Evolutionary conservation across 345 rosid genomes (phyloP), one percentile per base, ranked within the genome.

Genomic region (Mallotus nudiflorus): DNA sequence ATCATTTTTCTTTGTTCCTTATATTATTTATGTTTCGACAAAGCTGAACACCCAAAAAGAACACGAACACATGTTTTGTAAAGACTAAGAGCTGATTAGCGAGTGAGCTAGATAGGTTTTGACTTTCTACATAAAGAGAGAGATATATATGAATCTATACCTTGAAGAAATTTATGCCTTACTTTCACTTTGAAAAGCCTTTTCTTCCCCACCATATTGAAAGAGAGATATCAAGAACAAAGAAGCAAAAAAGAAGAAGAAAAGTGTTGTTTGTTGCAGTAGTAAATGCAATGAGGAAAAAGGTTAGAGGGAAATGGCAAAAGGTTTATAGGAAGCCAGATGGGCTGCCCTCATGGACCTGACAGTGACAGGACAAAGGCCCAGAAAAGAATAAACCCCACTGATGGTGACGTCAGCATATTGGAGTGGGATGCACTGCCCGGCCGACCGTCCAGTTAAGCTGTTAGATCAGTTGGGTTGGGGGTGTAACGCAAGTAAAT

Each of bases 321-420:
- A 25, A 59, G 25, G 69, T 75, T 58, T 74, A 67, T 76, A 68
- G 61, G 62, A 62, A 31, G 37, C 44, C 50, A 65, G 62, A 52
- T 73, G 81, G 86, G 82, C 72, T 75, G 75, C 51, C 53, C 77
- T 42, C 46, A 75, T 78, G 82, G 83, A 71, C 64, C 77, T 77
- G 84, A 75, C 71, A 81, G 70, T 44, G 81, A 79, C 85, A 74
- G 62, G 68, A 77, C 75, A 79, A 73, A 44, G 79, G 82, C 86
- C 87, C 84, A 80, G 73, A 60, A n/a, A 54, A 63, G 74, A 81
- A 82, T 73, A 55, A 67, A 54, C 79, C 79, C 46, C 51, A 74
- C 68, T 66, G 20, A n/a, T 16, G 5, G 25, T 56, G 51, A 58
- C 58, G 69, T 67, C 74, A 75, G 28, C 69, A 56, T 3, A 5